Evolutionary conservation across 2,329 filamentous ascomycete species (phyloP).

Genomic region (Emergomyces pasteurianus): DNA sequence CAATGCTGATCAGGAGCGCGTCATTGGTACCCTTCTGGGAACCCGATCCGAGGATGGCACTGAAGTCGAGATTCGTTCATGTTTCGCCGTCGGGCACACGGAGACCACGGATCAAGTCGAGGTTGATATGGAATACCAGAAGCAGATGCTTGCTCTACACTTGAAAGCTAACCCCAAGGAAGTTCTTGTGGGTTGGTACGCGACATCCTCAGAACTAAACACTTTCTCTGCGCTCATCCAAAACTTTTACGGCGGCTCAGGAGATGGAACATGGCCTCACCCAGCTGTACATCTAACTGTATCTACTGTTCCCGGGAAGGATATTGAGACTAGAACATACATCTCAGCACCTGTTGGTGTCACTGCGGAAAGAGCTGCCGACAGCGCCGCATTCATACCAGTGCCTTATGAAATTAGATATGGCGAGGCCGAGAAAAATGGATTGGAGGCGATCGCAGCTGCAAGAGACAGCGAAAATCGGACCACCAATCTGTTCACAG

Average conservation of each 20-base stretch:
- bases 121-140: slow-evolving; percentile 99
- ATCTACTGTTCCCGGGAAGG: slow-evolving; percentile 74
- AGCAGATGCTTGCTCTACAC: slow-evolving; percentile 94
- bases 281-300: slow-evolving; percentile 97
- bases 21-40: slow-evolving; percentile 92
- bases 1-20: slow-evolving; percentile 82
- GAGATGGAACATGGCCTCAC: slow-evolving; percentile 93
- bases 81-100: slow-evolving; percentile 96
- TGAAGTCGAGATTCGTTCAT: slow-evolving; percentile 89
- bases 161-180: slow-evolving; percentile 90
- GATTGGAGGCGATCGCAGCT: slow-evolving; percentile 70
- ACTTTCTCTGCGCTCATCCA: slow-evolving; percentile 97
- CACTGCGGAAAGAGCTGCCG: slow-evolving; percentile 84
- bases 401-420: slow-evolving; percentile 92
- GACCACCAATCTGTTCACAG: slow-evolving; percentile 61
- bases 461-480: slow-evolving; percentile 71
- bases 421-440: slow-evolving; percentile 63
- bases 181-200: slow-evolving; percentile 94
- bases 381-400: slow-evolving; percentile 94
- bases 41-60: slow-evolving; percentile 91
- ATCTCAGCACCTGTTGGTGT: slow-evolving; percentile 92
- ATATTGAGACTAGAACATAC: slow-evolving; percentile 85
- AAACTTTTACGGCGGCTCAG: slow-evolving; percentile 97
- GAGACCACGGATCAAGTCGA: slow-evolving; percentile 98
- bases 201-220: slow-evolving; percentile 91